Evolutionary conservation across 148 eudicot genomes (phyloP).

Genomic region (Nepenthes mirabilis): DNA sequence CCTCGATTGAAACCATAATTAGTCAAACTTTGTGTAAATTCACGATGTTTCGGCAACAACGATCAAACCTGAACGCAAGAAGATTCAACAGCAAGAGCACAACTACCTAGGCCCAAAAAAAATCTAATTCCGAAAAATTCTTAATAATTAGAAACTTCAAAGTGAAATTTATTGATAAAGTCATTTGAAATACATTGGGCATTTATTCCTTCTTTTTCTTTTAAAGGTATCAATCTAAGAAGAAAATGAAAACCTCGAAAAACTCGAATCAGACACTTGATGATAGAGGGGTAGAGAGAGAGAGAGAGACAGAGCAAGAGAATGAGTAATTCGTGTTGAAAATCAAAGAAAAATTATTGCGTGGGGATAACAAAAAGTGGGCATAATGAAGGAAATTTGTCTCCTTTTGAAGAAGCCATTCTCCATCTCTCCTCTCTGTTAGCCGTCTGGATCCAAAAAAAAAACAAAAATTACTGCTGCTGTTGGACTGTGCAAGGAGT

Average conservation of each 20-base stretch:
- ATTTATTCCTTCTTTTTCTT: not conserved
- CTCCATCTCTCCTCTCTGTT: too few relatives aligned
- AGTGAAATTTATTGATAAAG: not conserved
- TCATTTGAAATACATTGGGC: not conserved
- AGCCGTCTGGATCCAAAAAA: too few relatives aligned
- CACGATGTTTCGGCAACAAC: not conserved
- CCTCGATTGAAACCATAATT: not conserved
- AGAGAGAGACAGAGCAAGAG: too few relatives aligned
- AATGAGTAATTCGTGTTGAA: too few relatives aligned
- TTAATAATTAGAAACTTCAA: not conserved
- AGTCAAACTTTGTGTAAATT: not conserved
- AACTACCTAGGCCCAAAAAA: not conserved
- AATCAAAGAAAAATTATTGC: too few relatives aligned
- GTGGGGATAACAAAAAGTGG: too few relatives aligned
- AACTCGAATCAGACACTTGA: not conserved
- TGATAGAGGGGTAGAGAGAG: too few relatives aligned
- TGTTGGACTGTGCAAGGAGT: too few relatives aligned
- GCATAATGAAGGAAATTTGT: too few relatives aligned
- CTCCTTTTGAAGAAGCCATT: too few relatives aligned
- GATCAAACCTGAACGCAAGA: not conserved
- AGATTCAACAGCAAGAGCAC: not conserved
- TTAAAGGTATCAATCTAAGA: not conserved
- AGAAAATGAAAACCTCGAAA: not conserved
- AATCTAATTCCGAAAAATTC: not conserved
- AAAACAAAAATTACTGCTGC: too few relatives aligned